phyloP scores from a whole-genome alignment of 192 early-diverging fungal species.

The Backusella liffmaniae region DNA sequence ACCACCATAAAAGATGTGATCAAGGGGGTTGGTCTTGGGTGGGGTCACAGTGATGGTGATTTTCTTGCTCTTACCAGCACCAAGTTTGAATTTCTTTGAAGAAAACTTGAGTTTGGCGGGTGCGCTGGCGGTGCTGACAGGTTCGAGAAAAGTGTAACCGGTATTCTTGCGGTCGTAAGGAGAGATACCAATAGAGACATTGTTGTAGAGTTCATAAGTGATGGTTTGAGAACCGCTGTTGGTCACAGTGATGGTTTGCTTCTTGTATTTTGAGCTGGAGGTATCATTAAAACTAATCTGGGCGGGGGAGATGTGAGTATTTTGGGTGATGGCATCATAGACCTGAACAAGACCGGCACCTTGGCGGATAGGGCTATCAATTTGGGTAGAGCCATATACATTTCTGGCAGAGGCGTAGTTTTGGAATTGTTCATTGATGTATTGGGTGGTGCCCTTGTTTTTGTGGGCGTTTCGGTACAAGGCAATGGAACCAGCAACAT shows the following conservation, averaged over 20 bases:
- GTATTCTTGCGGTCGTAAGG: slow-evolving; percentile 35
- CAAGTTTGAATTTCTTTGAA: slow-evolving; percentile 16
- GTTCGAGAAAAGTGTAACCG: slow-evolving; percentile 21
- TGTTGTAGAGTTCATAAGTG: slow-evolving; percentile 39
- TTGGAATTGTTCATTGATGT: slow-evolving; percentile 36
- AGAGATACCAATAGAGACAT: slow-evolving; percentile 37
- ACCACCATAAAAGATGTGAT: slow-evolving; percentile 49
- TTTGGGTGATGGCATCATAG: slow-evolving; percentile 42
- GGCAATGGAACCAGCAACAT: slow-evolving; percentile 50
- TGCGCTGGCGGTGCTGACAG: slow-evolving; percentile 11
- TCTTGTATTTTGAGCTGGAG: slow-evolving; percentile 29
- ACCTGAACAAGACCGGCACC: slow-evolving; percentile 58
- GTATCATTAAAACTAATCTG: slow-evolving; percentile 54
- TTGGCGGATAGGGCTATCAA: slow-evolving; percentile 39
- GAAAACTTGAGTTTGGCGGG: slow-evolving; percentile 26
- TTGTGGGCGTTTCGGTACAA: slow-evolving; percentile 35
- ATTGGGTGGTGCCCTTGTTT: slow-evolving; percentile 28
- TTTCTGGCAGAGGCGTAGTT: slow-evolving; percentile 23
- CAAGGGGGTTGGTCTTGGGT: slow-evolving; percentile 29
- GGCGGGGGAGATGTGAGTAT: slow-evolving; percentile 40
- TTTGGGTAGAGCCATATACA: background rate
- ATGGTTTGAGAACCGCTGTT: slow-evolving; percentile 40
- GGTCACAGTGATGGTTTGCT: slow-evolving; percentile 42
- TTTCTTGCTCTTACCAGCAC: slow-evolving; percentile 17
- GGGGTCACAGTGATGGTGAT: slow-evolving; percentile 28